A percentile compares a stretch with the other conserved stretches of the same genome.
These are phyloP conservation scores for Sphaceloma murrayae DNA, from an alignment of 2,329 filamentous ascomycete genomes.

Conservation along the genomic window DNA sequence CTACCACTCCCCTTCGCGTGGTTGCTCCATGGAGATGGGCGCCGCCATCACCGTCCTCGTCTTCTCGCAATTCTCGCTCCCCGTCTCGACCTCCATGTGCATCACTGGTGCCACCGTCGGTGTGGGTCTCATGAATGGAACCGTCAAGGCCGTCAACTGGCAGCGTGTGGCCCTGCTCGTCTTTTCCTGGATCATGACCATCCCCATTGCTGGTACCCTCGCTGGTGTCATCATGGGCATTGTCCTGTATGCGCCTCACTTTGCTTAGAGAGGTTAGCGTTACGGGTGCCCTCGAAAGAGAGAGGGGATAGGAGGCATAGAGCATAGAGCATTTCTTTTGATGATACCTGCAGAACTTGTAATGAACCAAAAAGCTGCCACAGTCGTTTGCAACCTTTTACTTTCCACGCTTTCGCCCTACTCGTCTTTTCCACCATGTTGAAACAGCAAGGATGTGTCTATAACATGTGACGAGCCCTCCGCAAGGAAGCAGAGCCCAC, in stretches of 20 bases:
- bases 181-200: slow-evolving; percentile 51
- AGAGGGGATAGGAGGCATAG: no score
- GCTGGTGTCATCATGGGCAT: slow-evolving; percentile 54
- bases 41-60: slow-evolving; percentile 54
- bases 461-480: no score
- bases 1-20: slow-evolving; percentile 48
- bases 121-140: slow-evolving; percentile 52
- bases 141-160: slow-evolving; percentile 52
- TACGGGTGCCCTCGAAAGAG: no score
- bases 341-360: no score
- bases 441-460: no score
- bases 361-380: no score
- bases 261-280: no score
- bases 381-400: no score
- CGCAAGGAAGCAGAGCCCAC: no score
- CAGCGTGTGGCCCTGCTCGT: slow-evolving; percentile 53
- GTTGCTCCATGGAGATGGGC: slow-evolving; percentile 53
- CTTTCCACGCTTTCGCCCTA: no score
- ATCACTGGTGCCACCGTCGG: slow-evolving; percentile 54
- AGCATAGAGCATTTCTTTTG: no score
- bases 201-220: slow-evolving; percentile 48
- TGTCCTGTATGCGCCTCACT: slow-evolving; percentile 50
- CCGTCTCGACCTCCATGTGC: slow-evolving; percentile 57
- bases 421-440: no score
- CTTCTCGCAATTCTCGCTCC: slow-evolving; percentile 53